Base-by-base conservation (phyloP, 2,329 filamentous ascomycete genomes). In the Dendryphion nanum region DNA sequence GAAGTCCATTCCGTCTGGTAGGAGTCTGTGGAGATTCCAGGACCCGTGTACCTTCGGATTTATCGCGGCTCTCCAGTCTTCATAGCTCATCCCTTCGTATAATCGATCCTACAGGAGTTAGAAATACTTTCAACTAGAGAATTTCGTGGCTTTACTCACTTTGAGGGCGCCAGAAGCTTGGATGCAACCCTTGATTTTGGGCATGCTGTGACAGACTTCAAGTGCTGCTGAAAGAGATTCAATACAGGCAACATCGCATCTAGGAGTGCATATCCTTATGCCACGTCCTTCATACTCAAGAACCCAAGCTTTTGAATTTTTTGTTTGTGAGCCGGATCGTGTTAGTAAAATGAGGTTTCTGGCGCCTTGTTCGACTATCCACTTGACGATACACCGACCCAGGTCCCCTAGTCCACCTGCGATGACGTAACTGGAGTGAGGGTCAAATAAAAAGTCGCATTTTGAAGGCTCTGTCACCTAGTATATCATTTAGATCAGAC, bases 401-500 rank as follows among this genome's bases (percentile, higher is more conserved):
- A 54, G 14, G 4, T 45, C 51, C 3, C 52, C 51, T 1, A 44
- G 28, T 13, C 48, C 51, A 16, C 51, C 51, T n/a, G 41, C 35
- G n/a, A 55, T 23, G 2, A 55, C 4, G 29, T 54, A 55, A 3
- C 48, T 34, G 6, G 17, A 8, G 15, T 30, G 10, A 10, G 43
- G 16, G 12, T 18, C 31, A 10, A 20, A 33, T 10, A 18, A 18
- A 7, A n/a, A 20, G 29, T n/a, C 13, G n/a, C 19, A 6, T 28
- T 10, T n/a, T n/a, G 6, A 19, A 17, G 35, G 10, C 13, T 8
- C 20, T 31, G 10, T 19, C 37, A 13, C 17, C 19, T 13, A 19
- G 18, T 4, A 39, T 20, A 16, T 24, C 18, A 14, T 30, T n/a
- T 14, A 39, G 15, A 5, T 26, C 23, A 8, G 23, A 26, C 23